Percentiles rank a stretch among this genome's conserved stretches.
phyloP scores from a whole-genome alignment of 805 yeast genomes.

The Candida schatavii region DNA sequence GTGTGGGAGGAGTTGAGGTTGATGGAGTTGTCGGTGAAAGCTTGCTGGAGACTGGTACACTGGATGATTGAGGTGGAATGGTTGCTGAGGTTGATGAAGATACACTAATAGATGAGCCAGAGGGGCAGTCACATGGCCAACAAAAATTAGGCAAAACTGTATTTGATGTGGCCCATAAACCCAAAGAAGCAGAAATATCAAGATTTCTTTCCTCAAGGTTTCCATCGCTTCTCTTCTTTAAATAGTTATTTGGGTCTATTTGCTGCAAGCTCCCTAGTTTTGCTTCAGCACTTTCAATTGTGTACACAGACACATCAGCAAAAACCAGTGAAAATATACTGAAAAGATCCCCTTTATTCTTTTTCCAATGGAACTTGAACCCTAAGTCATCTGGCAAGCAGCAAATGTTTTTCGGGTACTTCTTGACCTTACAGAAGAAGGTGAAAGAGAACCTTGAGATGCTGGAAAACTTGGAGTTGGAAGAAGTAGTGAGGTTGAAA shows the following conservation, averaged over 20 bases:
- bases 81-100: constrained; percentile 21
- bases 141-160: constrained; percentile 17
- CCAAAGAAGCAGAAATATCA: neutral
- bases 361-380: constrained; percentile 11
- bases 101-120: constrained; percentile 26
- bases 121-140: constrained; percentile 11
- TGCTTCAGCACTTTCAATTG: neutral
- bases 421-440: constrained; percentile 17
- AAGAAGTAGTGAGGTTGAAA: constrained; percentile 10
- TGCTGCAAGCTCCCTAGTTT: neutral
- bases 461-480: constrained; percentile 9
- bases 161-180: neutral
- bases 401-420: constrained; percentile 13
- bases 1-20: too few relatives aligned
- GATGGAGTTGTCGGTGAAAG: too few relatives aligned
- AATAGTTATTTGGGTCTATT: neutral
- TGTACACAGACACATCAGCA: constrained; percentile 1
- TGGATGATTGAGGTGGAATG: too few relatives aligned
- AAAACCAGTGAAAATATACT: neutral
- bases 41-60: too few relatives aligned
- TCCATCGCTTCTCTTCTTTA: neutral
- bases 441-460: constrained; percentile 19
- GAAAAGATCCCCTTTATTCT: neutral
- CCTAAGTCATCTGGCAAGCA: constrained; percentile 23
- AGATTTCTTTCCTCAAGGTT: neutral